Evolutionary conservation across 2,329 filamentous ascomycete genomes (phyloP).

Genomic region (Aspergillus ustus): DNA sequence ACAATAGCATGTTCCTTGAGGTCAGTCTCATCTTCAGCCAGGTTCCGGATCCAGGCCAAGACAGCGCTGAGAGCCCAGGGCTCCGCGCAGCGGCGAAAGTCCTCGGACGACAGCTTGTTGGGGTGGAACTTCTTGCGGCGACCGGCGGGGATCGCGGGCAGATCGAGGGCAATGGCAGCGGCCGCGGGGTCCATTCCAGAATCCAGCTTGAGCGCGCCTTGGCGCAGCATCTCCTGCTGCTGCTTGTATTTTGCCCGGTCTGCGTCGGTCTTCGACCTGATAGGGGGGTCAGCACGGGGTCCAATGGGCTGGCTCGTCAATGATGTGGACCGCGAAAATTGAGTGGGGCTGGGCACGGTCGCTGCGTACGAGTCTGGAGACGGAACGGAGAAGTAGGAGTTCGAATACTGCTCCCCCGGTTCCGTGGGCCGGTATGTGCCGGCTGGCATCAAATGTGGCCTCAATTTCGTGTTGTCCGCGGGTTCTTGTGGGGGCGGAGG

Average conservation of each 20-base stretch:
- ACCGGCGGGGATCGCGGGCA: conserved; percentile 79
- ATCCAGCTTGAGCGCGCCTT: conserved; percentile 52
- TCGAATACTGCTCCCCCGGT: conserved; percentile 48
- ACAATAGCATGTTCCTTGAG: conserved; percentile 82
- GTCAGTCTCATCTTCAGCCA: conserved; percentile 90
- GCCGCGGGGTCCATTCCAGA: conserved; percentile 49
- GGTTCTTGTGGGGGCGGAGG: conserved; percentile 66
- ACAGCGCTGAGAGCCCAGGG: conserved; percentile 95
- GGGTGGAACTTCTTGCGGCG: conserved; percentile 84
- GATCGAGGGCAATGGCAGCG: conserved; percentile 69
- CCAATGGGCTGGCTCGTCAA: conserved; percentile 80
- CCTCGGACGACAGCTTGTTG: conserved; percentile 75
- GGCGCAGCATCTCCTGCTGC: conserved; percentile 57
- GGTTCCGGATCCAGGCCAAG: conserved; percentile 80
- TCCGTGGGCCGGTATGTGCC: conserved; percentile 63
- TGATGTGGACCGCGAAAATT: conserved; percentile 76
- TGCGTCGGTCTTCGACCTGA: conserved; percentile 91
- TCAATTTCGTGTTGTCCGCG: conserved; percentile 50
- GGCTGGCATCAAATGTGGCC: conserved; percentile 56
- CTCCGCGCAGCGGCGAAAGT: conserved; percentile 83
- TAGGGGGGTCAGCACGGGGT: conserved; percentile 78
- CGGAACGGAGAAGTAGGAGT: conserved; percentile 42
- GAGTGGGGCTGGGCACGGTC: conserved; percentile 48
- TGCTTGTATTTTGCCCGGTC: conserved; percentile 63
- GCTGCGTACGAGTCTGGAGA: conserved; percentile 58